These are phyloP conservation scores for Fusarium coffeatum DNA, from an alignment of 2,329 filamentous ascomycete genomes.

Conservation along the genomic window DNA sequence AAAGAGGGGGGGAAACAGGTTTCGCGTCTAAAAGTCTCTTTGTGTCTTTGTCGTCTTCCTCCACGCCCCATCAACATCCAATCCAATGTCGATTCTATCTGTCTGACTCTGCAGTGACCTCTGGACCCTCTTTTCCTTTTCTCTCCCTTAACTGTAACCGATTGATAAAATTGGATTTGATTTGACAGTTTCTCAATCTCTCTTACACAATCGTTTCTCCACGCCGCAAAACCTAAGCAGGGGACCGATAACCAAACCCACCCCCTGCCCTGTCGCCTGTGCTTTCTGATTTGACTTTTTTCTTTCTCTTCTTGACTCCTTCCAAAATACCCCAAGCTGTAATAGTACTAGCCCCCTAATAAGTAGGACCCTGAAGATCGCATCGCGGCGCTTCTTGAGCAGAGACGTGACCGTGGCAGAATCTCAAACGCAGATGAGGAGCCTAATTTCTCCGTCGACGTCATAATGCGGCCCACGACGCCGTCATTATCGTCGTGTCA, in stretches of 20 bases:
- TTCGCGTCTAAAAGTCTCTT: constrained; percentile 11
- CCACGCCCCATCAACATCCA: constrained; percentile 23
- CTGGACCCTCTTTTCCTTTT: constrained; percentile 6
- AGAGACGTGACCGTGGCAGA: constrained; percentile 22
- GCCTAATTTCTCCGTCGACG: constrained; percentile 41
- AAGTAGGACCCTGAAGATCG: constrained; percentile 46
- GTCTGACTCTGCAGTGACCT: constrained; percentile 13
- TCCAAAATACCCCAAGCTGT: constrained; percentile 14
- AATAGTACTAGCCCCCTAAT: constrained; percentile 30
- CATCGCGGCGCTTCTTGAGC: constrained; percentile 32
- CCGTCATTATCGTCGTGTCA: constrained; percentile 31
- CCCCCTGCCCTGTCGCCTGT: neutral
- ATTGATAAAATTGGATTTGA: constrained; percentile 20
- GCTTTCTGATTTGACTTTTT: neutral
- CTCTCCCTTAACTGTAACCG: constrained; percentile 1
- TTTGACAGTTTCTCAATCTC: constrained; percentile 2
- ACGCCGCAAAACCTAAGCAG: constrained; percentile 5
- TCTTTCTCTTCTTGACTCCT: neutral
- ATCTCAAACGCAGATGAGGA: constrained; percentile 32
- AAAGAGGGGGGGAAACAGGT: constrained; percentile 15
- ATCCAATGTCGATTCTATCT: neutral
- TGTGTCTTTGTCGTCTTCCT: neutral
- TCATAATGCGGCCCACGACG: constrained; percentile 33
- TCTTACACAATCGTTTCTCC: constrained; percentile 12
- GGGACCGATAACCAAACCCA: constrained; percentile 4